Evolutionary conservation across 495 filamentous ascomycete species (phyloP).

Genomic region (Penicillium cosmopolitanum): DNA sequence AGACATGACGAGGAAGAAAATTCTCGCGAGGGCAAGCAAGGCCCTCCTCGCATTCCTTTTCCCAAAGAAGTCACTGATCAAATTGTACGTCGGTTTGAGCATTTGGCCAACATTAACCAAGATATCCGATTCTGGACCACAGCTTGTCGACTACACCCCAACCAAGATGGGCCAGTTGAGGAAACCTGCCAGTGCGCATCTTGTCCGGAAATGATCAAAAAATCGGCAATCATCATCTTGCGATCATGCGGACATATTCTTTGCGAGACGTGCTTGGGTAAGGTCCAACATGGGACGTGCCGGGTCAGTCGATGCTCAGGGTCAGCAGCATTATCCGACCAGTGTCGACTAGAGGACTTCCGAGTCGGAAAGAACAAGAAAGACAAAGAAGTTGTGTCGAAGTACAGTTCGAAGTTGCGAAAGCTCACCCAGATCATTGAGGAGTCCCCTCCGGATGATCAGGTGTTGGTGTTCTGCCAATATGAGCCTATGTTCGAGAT

Average conservation of each 20-base stretch:
- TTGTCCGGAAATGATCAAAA: conserved; percentile 25
- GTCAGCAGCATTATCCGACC: background rate
- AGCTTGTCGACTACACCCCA: background rate
- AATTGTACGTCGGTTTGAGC: background rate
- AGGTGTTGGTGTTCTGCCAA: conserved; percentile 58
- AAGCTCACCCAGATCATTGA: conserved; percentile 51
- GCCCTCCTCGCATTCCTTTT: background rate
- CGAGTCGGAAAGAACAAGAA: background rate
- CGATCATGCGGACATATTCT: conserved; percentile 56
- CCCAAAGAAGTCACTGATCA: background rate
- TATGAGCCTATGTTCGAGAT: conserved; percentile 45
- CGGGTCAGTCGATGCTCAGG: conserved; percentile 34
- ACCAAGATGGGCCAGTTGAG: background rate
- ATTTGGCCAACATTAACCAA: background rate
- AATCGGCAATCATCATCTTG: conserved; percentile 37
- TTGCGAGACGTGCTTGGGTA: conserved; percentile 41
- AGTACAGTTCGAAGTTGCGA: conserved; percentile 48
- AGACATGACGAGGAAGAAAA: too few species aligned
- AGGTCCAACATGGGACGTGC: conserved; percentile 28
- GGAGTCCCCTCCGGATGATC: conserved; percentile 45
- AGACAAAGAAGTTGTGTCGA: conserved; percentile 17
- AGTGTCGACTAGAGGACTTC: background rate
- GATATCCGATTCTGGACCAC: background rate
- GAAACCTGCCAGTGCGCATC: conserved; percentile 24
- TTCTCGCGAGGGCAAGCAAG: too few species aligned